Conservation (phyloP, 768 basidiomycete genomes). For the Grammothele lineata region DNA sequence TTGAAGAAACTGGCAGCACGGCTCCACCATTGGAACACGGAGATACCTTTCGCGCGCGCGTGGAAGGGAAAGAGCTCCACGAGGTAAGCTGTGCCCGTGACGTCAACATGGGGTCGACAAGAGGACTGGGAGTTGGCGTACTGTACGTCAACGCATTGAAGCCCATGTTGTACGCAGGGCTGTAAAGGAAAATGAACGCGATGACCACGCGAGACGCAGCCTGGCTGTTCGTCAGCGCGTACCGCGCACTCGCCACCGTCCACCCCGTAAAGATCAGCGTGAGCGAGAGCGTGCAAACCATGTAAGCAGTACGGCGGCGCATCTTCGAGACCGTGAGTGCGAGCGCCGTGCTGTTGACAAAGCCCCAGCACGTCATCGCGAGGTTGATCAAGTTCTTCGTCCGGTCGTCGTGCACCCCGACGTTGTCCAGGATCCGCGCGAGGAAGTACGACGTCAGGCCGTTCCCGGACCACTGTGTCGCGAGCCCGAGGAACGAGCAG, state of each 20-base stretch:
- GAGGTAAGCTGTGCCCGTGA: slow-evolving; percentile 45
- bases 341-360: slow-evolving; percentile 48
- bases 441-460: slow-evolving; percentile 57
- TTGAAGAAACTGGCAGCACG: slow-evolving; percentile 58
- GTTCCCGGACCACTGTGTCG: slow-evolving; percentile 64
- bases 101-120: background rate
- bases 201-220: slow-evolving; percentile 46
- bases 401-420: slow-evolving; percentile 46
- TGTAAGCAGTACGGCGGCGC: slow-evolving; percentile 44
- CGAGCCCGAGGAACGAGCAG: slow-evolving; percentile 46
- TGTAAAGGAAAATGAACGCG: slow-evolving; percentile 57
- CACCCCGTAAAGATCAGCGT: slow-evolving; percentile 46
- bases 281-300: slow-evolving; percentile 44
- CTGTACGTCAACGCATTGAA: slow-evolving; percentile 57
- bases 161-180: slow-evolving; percentile 50
- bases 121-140: slow-evolving; percentile 19
- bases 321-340: slow-evolving; percentile 45
- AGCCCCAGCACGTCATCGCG: slow-evolving; percentile 50
- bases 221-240: slow-evolving; percentile 37
- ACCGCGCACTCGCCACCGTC: slow-evolving; percentile 51
- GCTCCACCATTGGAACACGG: slow-evolving; percentile 56
- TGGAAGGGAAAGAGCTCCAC: slow-evolving; percentile 67
- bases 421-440: slow-evolving; percentile 48
- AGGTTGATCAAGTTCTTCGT: slow-evolving; percentile 57
- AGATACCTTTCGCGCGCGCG: slow-evolving; percentile 55